These are phyloP conservation scores for Kondoa malvinella DNA, from an alignment of 768 basidiomycete species.

Conservation along the genomic window DNA sequence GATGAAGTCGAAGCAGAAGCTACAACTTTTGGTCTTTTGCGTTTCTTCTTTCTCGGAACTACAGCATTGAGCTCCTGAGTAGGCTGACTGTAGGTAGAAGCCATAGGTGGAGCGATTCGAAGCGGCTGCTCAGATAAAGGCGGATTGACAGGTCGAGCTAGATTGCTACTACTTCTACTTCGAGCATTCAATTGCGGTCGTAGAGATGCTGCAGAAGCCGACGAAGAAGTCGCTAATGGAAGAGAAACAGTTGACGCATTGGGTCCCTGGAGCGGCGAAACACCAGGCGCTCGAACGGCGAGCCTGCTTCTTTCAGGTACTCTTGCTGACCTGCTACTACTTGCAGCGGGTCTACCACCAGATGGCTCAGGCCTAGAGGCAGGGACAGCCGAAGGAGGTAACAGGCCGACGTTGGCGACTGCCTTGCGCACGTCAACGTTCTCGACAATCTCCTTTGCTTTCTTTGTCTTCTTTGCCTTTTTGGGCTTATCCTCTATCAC, in stretches of 20 bases:
- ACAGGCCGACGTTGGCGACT: neutral
- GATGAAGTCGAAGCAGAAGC: too few relatives aligned
- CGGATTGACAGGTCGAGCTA: neutral
- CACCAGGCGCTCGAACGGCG: neutral
- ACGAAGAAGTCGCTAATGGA: neutral
- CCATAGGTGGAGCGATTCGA: neutral
- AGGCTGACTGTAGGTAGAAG: neutral
- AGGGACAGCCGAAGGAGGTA: neutral
- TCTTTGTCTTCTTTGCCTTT: neutral
- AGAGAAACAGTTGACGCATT: neutral
- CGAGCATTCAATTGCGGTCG: neutral
- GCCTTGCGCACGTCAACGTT: neutral
- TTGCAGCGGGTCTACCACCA: too few relatives aligned
- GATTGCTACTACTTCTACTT: neutral
- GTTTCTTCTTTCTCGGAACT: neutral
- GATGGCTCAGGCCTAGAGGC: too few relatives aligned
- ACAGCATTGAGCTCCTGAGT: neutral
- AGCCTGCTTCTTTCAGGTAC: neutral
- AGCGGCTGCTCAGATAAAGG: neutral
- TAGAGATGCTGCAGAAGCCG: neutral
- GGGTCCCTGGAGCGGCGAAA: neutral
- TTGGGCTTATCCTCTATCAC: too few relatives aligned
- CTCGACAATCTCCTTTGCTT: neutral
- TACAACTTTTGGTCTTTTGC: neutral
- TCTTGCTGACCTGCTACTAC: too few relatives aligned